A percentile compares a stretch with the other conserved stretches of the same genome.
Evolutionary conservation across 139 green algal species (phyloP).

Genomic region (Chlamydomonas asymmetrica): DNA sequence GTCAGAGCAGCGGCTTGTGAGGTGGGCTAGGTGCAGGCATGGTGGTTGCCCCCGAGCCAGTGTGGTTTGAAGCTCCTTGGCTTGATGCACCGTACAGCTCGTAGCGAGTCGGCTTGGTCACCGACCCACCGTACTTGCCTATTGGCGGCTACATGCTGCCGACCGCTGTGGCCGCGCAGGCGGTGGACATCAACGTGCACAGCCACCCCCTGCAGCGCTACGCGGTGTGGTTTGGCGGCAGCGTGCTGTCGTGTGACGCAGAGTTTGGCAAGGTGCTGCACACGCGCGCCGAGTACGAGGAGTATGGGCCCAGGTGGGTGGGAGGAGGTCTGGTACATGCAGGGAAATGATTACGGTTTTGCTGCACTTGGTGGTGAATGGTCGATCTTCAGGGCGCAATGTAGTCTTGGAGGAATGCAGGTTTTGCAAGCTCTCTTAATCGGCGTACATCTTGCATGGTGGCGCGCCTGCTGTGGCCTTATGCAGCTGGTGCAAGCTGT

Average conservation of each 20-base stretch:
- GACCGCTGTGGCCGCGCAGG: no score
- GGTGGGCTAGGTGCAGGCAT: no score
- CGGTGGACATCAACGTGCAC: slow-evolving; percentile 57
- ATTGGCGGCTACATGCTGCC: no score
- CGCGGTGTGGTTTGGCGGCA: slow-evolving; percentile 82
- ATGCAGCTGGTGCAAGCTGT: not conserved
- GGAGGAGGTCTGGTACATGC: not conserved
- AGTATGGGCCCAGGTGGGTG: slow-evolving; percentile 58
- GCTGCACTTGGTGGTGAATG: not conserved
- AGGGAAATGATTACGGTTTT: not conserved
- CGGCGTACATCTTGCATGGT: not conserved
- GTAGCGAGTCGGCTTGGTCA: no score
- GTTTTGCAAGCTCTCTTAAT: not conserved
- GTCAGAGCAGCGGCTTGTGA: no score
- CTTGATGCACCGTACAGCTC: no score
- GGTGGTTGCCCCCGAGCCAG: no score
- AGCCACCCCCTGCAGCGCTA: slow-evolving; percentile 71
- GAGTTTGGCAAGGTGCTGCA: slow-evolving; percentile 48
- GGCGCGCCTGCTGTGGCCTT: not conserved
- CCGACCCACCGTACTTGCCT: no score
- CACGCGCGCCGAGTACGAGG: slow-evolving; percentile 67
- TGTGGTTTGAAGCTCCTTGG: no score
- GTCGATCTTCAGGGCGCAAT: not conserved
- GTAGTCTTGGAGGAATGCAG: not conserved
- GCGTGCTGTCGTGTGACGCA: slow-evolving; percentile 61